Percentiles rank a stretch among this genome's conserved stretches.
Conservation (phyloP, 2,329 filamentous ascomycete genomes). For the Mariannaea elegans region DNA sequence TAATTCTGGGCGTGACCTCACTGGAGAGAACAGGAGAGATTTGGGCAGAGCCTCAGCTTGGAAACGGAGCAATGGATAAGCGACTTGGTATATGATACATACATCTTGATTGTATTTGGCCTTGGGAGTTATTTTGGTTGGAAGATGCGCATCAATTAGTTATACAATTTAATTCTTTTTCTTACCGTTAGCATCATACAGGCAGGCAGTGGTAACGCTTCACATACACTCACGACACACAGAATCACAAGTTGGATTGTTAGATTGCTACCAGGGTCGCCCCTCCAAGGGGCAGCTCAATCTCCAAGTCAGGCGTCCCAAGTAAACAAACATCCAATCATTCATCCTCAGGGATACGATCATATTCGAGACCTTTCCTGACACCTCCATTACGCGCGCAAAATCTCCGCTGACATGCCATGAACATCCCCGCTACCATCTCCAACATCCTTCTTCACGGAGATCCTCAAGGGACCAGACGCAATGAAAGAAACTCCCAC, state of each 20-base stretch:
- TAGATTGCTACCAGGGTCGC: too few species aligned
- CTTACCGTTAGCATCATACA: too few species aligned
- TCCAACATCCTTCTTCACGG: conserved; percentile 52
- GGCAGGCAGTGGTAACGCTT: too few species aligned
- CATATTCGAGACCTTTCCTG: too few species aligned
- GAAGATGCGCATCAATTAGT: too few species aligned
- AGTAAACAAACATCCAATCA: neutral
- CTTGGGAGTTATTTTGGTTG: too few species aligned
- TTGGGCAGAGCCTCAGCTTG: conserved; percentile 16
- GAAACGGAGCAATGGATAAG: neutral
- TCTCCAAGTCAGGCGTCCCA: too few species aligned
- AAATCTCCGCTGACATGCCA: neutral
- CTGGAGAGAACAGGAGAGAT: neutral
- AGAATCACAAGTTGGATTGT: too few species aligned
- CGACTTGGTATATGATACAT: neutral
- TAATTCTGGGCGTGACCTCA: conserved; percentile 12
- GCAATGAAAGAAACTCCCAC: conserved; percentile 54
- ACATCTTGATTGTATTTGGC: neutral
- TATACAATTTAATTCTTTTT: too few species aligned
- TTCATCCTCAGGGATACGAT: too few species aligned
- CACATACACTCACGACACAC: too few species aligned
- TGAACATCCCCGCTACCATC: neutral
- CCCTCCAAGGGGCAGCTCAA: too few species aligned
- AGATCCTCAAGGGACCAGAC: conserved; percentile 43
- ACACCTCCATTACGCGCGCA: neutral